Evolutionary conservation across 768 basidiomycete genomes (phyloP), one percentile per base, ranked within the genome.

Genomic region (Tremella fuciformis): DNA sequence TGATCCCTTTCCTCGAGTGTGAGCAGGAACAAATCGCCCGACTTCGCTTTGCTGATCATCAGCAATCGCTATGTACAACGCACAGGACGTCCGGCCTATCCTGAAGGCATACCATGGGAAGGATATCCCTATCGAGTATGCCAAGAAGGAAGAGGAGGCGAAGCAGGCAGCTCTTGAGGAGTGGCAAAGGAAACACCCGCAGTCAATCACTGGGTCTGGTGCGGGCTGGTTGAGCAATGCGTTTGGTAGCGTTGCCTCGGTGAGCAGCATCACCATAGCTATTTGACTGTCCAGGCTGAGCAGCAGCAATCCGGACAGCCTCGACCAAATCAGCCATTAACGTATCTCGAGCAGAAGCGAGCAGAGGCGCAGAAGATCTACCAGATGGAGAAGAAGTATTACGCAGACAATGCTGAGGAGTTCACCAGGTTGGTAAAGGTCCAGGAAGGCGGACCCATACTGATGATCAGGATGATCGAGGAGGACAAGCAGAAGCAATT

Each of bases 1-100:
- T 97, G 82, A 92, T 99, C 64, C 94, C 94, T 0, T 97, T 98
- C 85, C 82, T 99, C 3, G 96, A 98, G 80, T 91, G 91, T 81
- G 69, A 54, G 82, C 79, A 8, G 29, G 16, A 3, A 1, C 24
- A 2, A 49, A 7, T 16, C 37, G 46, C n/a, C 19, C 2, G 11
- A 46, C 39, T n/a, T 16, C 11, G 3, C 29, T 11, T 29, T 49
- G 39, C 26, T 60, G 29, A 60, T 26, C 9, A 40, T 8, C 58
- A 94, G 94, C 96, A 7, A 87, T 99, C 59, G 93, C 86, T 0
- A 93, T 98, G 65, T 92, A 91, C 80, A 86, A 86, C 62, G 86
- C 89, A 0, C 73, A 81, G 22, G 96, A 98, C 68, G 87, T 98
- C 2, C 85, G 94, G 18, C 89, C 88, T 0, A 87, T 98, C 55